Conservation (phyloP, 495 filamentous ascomycete species). For the Penicillium mononematosum region DNA sequence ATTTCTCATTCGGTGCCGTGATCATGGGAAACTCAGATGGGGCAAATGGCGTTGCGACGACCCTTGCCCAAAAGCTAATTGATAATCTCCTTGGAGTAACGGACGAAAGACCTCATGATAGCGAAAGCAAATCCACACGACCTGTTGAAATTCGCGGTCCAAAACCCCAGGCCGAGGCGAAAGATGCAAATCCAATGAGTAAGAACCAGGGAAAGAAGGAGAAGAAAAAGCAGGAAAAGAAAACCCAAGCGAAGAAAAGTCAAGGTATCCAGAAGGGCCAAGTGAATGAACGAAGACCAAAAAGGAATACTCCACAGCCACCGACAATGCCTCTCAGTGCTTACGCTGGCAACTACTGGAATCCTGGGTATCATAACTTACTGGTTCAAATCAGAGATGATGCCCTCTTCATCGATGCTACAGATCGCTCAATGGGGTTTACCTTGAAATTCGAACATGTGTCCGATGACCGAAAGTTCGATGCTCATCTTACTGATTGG, state of each 20-base stretch:
- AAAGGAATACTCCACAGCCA: neutral
- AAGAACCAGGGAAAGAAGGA: conserved; percentile 3
- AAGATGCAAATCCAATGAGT: too few species aligned
- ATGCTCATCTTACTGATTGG: too few species aligned
- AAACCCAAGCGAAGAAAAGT: neutral
- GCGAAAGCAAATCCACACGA: neutral
- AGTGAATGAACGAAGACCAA: neutral
- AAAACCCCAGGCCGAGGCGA: too few species aligned
- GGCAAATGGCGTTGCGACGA: conserved; percentile 8
- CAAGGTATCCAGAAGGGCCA: neutral
- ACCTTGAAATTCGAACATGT: too few species aligned
- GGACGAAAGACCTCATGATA: neutral
- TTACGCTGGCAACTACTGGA: too few species aligned
- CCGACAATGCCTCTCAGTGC: conserved; percentile 3
- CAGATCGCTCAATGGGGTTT: too few species aligned
- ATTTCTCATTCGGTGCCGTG: conserved; percentile 18
- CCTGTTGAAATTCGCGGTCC: too few species aligned
- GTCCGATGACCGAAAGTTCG: too few species aligned
- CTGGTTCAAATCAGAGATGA: too few species aligned
- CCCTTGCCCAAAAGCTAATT: conserved; percentile 12
- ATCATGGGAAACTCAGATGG: conserved; percentile 18
- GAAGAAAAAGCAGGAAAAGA: neutral
- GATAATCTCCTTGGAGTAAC: conserved; percentile 14
- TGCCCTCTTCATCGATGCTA: too few species aligned
- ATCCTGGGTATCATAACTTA: too few species aligned